A percentile compares a stretch with the other conserved stretches of the same genome.
Conservation (phyloP, 352 stramenopile genomes). For the Globisporangium spiculum region DNA sequence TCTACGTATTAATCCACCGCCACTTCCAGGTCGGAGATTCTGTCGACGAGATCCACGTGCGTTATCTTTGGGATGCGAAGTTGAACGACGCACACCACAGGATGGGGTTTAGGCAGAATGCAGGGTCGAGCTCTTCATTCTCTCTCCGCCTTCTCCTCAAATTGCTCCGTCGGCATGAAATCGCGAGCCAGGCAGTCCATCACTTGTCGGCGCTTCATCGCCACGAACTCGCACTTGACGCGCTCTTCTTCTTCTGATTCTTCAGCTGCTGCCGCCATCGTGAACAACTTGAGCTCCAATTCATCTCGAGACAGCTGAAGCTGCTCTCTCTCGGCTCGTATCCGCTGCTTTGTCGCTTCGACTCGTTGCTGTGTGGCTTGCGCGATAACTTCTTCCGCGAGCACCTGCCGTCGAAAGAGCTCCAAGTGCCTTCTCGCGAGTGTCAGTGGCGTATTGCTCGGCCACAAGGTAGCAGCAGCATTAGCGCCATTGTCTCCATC, state of each 20-base stretch:
- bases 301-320: background rate
- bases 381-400: background rate
- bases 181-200: background rate
- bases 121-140: too few relatives aligned
- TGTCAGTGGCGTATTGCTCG: background rate
- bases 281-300: slow-evolving; percentile 1
- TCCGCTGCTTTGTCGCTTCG: background rate
- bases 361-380: background rate
- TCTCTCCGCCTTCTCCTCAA: background rate
- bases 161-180: background rate
- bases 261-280: background rate
- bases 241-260: background rate
- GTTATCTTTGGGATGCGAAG: too few relatives aligned
- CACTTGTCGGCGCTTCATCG: slow-evolving; percentile 2
- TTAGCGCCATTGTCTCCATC: background rate
- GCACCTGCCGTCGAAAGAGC: slow-evolving; percentile 3
- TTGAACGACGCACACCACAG: too few relatives aligned
- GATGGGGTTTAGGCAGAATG: too few relatives aligned
- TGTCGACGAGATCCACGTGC: too few relatives aligned
- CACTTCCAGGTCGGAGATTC: too few relatives aligned
- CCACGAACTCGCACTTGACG: slow-evolving; percentile 1
- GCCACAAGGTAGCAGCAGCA: background rate
- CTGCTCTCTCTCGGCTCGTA: background rate
- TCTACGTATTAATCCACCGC: too few relatives aligned
- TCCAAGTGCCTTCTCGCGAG: slow-evolving; percentile 1